Conservation (phyloP, 208 protist species). For the Trypanosomatidae sp. region DNA sequence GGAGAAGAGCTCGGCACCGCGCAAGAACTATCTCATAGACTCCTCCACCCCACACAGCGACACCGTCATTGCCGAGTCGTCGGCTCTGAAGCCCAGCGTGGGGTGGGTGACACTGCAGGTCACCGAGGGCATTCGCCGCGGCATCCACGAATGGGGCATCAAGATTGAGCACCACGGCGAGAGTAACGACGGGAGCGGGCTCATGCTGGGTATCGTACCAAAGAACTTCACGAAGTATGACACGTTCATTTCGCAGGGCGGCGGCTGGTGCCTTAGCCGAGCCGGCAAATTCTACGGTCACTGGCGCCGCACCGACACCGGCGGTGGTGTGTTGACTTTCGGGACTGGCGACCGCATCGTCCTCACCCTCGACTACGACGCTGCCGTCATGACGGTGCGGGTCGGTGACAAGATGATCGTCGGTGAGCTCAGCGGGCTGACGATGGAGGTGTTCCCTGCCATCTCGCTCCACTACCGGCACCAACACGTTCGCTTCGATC, state of each 20-base stretch:
- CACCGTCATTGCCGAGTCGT: slow-evolving; percentile 86
- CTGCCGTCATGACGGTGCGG: slow-evolving; percentile 79
- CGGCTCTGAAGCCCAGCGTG: slow-evolving; percentile 88
- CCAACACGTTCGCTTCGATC: slow-evolving; percentile 93
- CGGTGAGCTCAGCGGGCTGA: slow-evolving; percentile 87
- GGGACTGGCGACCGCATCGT: slow-evolving; percentile 89
- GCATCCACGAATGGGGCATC: slow-evolving; percentile 92
- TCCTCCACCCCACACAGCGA: slow-evolving; percentile 87
- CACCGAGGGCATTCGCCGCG: slow-evolving; percentile 83
- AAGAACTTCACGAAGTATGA: slow-evolving; percentile 91
- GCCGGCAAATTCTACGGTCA: slow-evolving; percentile 94
- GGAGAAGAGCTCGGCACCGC: slow-evolving; percentile 63
- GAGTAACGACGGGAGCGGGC: slow-evolving; percentile 89
- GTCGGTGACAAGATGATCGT: slow-evolving; percentile 83
- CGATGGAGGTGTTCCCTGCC: slow-evolving; percentile 88
- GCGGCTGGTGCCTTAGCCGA: slow-evolving; percentile 91
- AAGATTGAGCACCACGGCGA: slow-evolving; percentile 92
- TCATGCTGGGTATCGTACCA: slow-evolving; percentile 93
- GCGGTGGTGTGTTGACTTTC: slow-evolving; percentile 60
- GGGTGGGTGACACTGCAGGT: slow-evolving; percentile 93
- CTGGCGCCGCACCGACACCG: slow-evolving; percentile 81
- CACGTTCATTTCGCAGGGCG: slow-evolving; percentile 93
- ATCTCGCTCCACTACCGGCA: slow-evolving; percentile 91
- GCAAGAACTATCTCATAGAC: slow-evolving; percentile 90
- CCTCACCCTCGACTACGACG: slow-evolving; percentile 89